Evolutionary conservation across 192 early-diverging fungal species (phyloP), one percentile per base, ranked within the genome.

Genomic region (Oehlia diaphana): DNA sequence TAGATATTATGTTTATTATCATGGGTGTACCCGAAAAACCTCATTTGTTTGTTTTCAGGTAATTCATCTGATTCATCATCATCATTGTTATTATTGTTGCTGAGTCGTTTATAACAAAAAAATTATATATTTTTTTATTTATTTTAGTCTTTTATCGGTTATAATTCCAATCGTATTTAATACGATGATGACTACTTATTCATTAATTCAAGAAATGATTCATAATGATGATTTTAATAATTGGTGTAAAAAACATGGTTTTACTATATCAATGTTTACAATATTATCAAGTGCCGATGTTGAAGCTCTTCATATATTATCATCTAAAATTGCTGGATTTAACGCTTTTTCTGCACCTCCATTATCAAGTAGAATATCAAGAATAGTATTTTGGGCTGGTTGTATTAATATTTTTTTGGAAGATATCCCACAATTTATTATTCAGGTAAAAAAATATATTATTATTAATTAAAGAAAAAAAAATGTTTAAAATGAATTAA

Each of bases 391-490:
- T 16, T 72, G 9, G 33, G 70, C 26, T n/a, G 39, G 70, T 47
- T 44, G 21, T 44, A 13, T 33, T 16, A 72, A 72, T n/a, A 33
- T 72, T n/a, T 72, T 72, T 19, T 13, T 72, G 2, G 70, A 72
- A 44, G 70, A 72, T 44, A 47, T 72, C 0, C 70, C 70, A 21
- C 70, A 72, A 47, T 72, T 72, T 23, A 72, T 72, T 47, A 72
- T 72, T 44, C 70, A 72, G 39, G 70, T 72, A 72, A 28, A 12
- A 47, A 47, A 58, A 5, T 31, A 31, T 31, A 31, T 31, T 31
- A 31, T 31, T 31, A 31, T 31, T 31, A 2, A 37, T 37, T 35
- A 35, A 35, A 35, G 1, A 2, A 35, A 35, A 35, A 35, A 35
- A 35, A 35, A 35, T 26, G 31, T 31, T 31, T 31, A 31, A 31